Evolutionary conservation across 768 basidiomycete species (phyloP).

Genomic region (Xanthoconium stramineum): DNA sequence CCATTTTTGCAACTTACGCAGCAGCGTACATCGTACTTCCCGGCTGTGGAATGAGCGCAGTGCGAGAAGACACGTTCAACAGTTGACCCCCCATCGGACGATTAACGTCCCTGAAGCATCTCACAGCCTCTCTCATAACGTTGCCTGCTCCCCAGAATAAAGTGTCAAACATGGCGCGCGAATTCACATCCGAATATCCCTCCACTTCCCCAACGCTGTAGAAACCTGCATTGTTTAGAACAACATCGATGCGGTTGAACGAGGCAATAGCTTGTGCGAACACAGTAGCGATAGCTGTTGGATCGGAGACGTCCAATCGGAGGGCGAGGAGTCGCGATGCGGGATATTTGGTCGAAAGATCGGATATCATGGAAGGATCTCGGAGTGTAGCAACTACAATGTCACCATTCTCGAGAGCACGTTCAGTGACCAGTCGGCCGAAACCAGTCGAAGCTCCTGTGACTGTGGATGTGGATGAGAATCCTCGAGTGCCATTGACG

Average conservation of each 20-base stretch:
- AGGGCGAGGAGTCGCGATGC: constrained; percentile 37
- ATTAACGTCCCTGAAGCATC: constrained; percentile 37
- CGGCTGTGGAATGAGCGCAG: constrained; percentile 22
- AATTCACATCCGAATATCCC: constrained; percentile 75
- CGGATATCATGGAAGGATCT: constrained; percentile 33
- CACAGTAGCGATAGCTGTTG: constrained; percentile 31
- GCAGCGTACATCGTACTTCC: constrained; percentile 25
- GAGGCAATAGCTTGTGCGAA: constrained; percentile 33
- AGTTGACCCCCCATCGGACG: constrained; percentile 33
- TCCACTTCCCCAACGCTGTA: constrained; percentile 57
- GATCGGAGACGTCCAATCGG: constrained; percentile 39
- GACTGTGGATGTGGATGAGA: constrained; percentile 27
- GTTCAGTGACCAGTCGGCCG: constrained; percentile 34
- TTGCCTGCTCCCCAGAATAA: constrained; percentile 33
- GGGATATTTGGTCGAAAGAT: constrained; percentile 30
- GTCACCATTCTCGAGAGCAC: constrained; percentile 38
- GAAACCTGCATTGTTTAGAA: constrained; percentile 43
- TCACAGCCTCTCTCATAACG: constrained; percentile 33
- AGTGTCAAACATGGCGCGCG: constrained; percentile 54
- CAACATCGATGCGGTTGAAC: constrained; percentile 44
- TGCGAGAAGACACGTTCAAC: constrained; percentile 33
- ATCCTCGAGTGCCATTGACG: not conserved
- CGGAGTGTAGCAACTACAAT: constrained; percentile 44
- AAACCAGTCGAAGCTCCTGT: constrained; percentile 42
- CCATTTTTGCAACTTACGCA: constrained; percentile 21